Base-by-base conservation (phyloP, 495 filamentous ascomycete genomes). In the Lichina pygmaea region DNA sequence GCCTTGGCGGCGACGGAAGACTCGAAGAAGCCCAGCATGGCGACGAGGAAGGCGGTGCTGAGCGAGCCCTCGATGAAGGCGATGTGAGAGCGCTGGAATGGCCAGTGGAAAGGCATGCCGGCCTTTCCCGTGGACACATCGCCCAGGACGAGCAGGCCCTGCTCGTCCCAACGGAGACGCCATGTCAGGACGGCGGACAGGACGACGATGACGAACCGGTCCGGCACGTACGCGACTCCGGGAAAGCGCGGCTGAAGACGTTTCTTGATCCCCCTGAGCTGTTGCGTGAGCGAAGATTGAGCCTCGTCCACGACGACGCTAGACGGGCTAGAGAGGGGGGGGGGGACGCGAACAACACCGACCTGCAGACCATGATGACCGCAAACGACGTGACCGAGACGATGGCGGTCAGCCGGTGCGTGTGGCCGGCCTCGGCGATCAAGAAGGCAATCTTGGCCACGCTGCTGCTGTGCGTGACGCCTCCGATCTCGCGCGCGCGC, bases 1-100 rank as follows among this genome's bases (percentile, higher is more conserved):
- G 77, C 81, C 60, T 95, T 95, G 33, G 89, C 91, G 0, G 89
- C 89, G n/a, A 99, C 84, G 0, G 85, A 92, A 30, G 82, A 92
- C 63, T 99, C 89, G 52, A 99, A 99, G 65, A 99, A 99, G 15
- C 89, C 89, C 7, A 99, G 72, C 16, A 99, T 66, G 5, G 85
- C 82, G 46, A 99, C 94, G 33, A 95, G 64, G 52, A 99, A 92
- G 0, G 89, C 77, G 0, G 91, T 94, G 48, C 79, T 75, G 68
- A 93, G 76, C 11, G 84, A 78, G 46, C 85, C 77, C n/a, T 75
- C 73, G 39, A 93, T 73, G 53, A 93, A 74, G 11, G 74, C 67
- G 64, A 94, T 75, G 46, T 86, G 69, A 30, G 68, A 60, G 11
- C 72, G 56, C 41, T 75, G 70, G 57, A 93, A 84, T 0, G 89